Base-by-base conservation (phyloP, 2,329 filamentous ascomycete genomes). In the Endoconidiophora polonica region DNA sequence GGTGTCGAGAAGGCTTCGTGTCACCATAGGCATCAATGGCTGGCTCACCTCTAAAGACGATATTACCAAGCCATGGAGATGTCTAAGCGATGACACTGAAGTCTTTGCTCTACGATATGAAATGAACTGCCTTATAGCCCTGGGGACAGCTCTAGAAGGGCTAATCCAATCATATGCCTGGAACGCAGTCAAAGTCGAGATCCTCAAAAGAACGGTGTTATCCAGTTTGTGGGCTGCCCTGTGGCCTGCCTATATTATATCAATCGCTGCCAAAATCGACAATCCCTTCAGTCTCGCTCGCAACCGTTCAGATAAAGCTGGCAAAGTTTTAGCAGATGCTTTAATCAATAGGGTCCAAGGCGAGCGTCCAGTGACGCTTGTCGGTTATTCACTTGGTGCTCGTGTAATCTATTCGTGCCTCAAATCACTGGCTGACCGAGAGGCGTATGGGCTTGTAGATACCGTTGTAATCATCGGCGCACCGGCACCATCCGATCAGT, bases 71-170 rank as follows among this genome's bases (percentile, higher is more conserved):
- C 87, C 88, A 0, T 95, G 88, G 88, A 74, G 76, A 29, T 79
- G 82, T 26, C 69, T 94, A 10, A 76, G 77, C 2, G 67, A 74
- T 29, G 74, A 83, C 54, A 74, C 81, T 1, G 88, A 94, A 62
- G 79, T 84, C 0, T 94, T 94, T 59, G 87, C 86, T 1, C 67
- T 94, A 4, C 76, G 85, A 3, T 94, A 83, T 67, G 88, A 95
- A 64, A 77, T 90, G 58, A 75, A 83, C 52, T 76, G 82, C 2
- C 69, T 95, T 2, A 68, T 94, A 53, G 76, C 77, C 9, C 74
- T 95, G 0, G 88, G 88, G 0, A 77, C 79, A 50, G 76, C 81
- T 1, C 74, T 94, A 44, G 72, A 77, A 10, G 74, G 72, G 1
- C 74, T 94, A 55, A 78, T 94, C 5, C 75, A 74, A 2, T 84